phyloP scores from a whole-genome alignment of 2,329 filamentous ascomycete species.

The Apiospora koreana region DNA sequence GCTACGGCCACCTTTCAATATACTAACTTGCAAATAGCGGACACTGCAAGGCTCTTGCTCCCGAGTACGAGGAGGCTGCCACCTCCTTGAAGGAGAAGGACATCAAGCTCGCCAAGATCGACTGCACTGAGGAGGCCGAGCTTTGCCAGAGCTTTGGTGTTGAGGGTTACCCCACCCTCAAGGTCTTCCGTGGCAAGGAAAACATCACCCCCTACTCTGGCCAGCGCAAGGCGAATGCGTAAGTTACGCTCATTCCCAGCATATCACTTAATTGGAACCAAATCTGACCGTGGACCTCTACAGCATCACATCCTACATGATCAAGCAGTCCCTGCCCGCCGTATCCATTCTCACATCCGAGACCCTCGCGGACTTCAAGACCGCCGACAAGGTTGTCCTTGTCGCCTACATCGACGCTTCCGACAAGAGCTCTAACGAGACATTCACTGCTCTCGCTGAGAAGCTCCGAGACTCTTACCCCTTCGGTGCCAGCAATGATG shows the following conservation, averaged over 20 bases:
- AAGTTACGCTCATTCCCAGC: constrained; percentile 34
- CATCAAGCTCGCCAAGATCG: constrained; percentile 82
- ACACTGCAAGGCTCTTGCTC: constrained; percentile 97
- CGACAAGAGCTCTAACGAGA: constrained; percentile 85
- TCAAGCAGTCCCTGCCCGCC: constrained; percentile 93
- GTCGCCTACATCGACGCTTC: constrained; percentile 82
- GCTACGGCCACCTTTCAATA: background rate
- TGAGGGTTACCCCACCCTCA: constrained; percentile 97
- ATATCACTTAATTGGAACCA: too few species aligned
- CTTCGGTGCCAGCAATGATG: constrained; percentile 86
- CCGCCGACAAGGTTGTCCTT: constrained; percentile 92
- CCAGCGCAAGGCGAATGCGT: constrained; percentile 82
- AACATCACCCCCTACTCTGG: constrained; percentile 82
- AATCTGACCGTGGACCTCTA: background rate
- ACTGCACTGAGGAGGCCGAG: constrained; percentile 93
- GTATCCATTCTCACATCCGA: constrained; percentile 82
- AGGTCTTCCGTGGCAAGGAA: constrained; percentile 93
- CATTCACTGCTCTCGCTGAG: constrained; percentile 73
- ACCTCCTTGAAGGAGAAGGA: constrained; percentile 85
- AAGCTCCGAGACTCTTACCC: constrained; percentile 86
- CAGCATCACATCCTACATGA: constrained; percentile 84
- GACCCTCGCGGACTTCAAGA: constrained; percentile 94
- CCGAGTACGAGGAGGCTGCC: constrained; percentile 86
- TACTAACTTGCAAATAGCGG: constrained; percentile 43
- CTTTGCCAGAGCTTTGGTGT: constrained; percentile 90